These are phyloP conservation scores for Prunus salicina DNA, from an alignment of 306 rosid species.

Conservation along the genomic window DNA sequence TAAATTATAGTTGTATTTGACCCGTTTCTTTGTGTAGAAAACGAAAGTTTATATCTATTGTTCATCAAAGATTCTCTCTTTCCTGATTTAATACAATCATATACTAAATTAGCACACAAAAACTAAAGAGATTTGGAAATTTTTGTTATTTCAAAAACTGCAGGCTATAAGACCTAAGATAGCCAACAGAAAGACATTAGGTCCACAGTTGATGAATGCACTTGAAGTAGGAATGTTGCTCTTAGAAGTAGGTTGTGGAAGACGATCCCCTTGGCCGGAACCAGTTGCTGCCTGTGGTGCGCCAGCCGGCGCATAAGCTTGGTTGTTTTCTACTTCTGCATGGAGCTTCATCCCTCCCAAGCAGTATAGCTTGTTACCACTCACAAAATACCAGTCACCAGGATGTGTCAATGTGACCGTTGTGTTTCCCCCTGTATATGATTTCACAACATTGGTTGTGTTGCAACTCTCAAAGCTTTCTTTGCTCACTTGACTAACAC, in stretches of 20 bases:
- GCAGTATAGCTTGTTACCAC: slow-evolving; percentile 68
- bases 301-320: slow-evolving; percentile 34
- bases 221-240: slow-evolving; percentile 40
- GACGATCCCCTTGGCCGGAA: slow-evolving; percentile 19
- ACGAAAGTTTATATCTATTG: neutral
- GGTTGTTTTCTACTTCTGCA: slow-evolving; percentile 40
- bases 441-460: slow-evolving; percentile 44
- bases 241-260: slow-evolving; percentile 48
- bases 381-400: slow-evolving; percentile 63
- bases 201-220: slow-evolving; percentile 18
- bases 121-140: too few relatives aligned
- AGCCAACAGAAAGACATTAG: neutral
- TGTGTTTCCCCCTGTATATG: slow-evolving; percentile 61
- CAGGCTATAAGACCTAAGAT: neutral
- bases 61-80: neutral
- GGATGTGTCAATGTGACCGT: slow-evolving; percentile 58
- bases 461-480: slow-evolving; percentile 57
- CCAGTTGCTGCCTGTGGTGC: slow-evolving; percentile 46
- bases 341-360: slow-evolving; percentile 87
- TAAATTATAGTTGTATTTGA: neutral
- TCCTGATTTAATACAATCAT: neutral
- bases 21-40: slow-evolving; percentile 7
- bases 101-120: too few relatives aligned
- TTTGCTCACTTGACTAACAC: slow-evolving; percentile 58
- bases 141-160: too few relatives aligned